These are phyloP conservation scores for Kentomonas sorsogonicus DNA, from an alignment of 208 protist genomes.

Conservation along the genomic window DNA sequence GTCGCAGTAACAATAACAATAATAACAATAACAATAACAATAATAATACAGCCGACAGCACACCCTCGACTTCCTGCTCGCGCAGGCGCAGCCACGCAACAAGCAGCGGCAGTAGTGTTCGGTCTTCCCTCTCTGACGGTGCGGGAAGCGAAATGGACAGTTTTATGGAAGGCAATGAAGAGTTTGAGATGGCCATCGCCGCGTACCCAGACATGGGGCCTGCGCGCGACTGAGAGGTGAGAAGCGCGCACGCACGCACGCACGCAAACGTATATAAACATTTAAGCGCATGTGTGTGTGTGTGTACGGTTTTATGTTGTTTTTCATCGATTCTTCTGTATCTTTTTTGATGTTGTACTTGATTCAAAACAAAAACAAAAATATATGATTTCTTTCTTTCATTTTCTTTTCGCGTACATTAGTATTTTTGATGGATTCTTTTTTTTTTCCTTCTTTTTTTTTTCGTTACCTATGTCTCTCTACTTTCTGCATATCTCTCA, in stretches of 20 bases:
- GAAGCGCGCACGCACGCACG: too few species aligned
- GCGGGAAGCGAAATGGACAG: too few species aligned
- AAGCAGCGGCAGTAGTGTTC: too few species aligned
- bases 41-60: not conserved
- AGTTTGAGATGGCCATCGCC: too few species aligned
- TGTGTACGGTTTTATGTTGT: conserved; percentile 6
- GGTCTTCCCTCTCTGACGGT: too few species aligned
- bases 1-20: not conserved
- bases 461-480: not conserved
- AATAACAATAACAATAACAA: conserved; percentile 7
- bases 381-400: conserved; percentile 13
- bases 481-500: not conserved
- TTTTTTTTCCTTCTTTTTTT: conserved; percentile 10
- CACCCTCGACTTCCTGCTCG: too few species aligned
- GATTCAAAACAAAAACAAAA: too few species aligned
- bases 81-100: too few species aligned
- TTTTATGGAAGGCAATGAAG: too few species aligned
- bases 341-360: conserved; percentile 8
- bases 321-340: conserved; percentile 12
- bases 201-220: too few species aligned
- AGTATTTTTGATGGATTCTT: not conserved
- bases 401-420: conserved; percentile 3
- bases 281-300: conserved; percentile 6
- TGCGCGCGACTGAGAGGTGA: too few species aligned
- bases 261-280: not conserved